Evolutionary conservation across 495 filamentous ascomycete genomes (phyloP).

Genomic region (Parathielavia appendiculata): DNA sequence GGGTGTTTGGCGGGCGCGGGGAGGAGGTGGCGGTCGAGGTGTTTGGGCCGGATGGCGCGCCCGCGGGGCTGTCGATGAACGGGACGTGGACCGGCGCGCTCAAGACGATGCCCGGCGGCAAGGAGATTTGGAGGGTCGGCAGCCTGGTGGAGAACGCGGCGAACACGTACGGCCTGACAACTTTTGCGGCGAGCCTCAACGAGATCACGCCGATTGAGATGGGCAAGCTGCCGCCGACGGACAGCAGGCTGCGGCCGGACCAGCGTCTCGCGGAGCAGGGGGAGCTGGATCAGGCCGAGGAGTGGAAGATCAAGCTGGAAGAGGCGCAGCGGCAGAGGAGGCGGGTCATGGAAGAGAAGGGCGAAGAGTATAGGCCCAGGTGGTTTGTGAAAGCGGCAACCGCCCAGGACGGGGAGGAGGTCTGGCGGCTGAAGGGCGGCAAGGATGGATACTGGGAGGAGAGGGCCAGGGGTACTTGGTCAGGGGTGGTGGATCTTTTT

Average conservation of each 20-base stretch:
- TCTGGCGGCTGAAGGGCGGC: conserved; percentile 75
- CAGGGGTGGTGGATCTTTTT: conserved; percentile 67
- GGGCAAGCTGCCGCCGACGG: conserved; percentile 67
- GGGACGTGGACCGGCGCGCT: conserved; percentile 84
- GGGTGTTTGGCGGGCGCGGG: conserved; percentile 92
- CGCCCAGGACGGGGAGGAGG: conserved; percentile 58
- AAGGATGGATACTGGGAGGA: conserved; percentile 93
- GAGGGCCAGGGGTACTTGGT: conserved; percentile 63
- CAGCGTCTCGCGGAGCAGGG: conserved; percentile 83
- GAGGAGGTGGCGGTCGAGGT: conserved; percentile 80
- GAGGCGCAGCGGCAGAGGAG: conserved; percentile 76
- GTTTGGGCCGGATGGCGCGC: conserved; percentile 57
- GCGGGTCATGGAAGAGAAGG: conserved; percentile 66
- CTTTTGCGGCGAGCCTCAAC: conserved; percentile 81
- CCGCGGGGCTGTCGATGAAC: conserved; percentile 55
- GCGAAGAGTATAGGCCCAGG: conserved; percentile 62
- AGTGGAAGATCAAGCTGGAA: conserved; percentile 74
- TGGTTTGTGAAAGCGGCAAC: conserved; percentile 71
- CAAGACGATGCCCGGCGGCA: conserved; percentile 53
- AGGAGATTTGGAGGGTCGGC: conserved; percentile 73
- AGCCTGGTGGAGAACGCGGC: conserved; percentile 67
- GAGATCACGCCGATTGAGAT: conserved; percentile 79
- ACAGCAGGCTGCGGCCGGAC: conserved; percentile 81
- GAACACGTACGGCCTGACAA: conserved; percentile 78
- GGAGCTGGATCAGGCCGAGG: conserved; percentile 78